Evolutionary conservation across 2,329 filamentous ascomycete species (phyloP).

Genomic region (Lasiodiplodia hormozganensis): DNA sequence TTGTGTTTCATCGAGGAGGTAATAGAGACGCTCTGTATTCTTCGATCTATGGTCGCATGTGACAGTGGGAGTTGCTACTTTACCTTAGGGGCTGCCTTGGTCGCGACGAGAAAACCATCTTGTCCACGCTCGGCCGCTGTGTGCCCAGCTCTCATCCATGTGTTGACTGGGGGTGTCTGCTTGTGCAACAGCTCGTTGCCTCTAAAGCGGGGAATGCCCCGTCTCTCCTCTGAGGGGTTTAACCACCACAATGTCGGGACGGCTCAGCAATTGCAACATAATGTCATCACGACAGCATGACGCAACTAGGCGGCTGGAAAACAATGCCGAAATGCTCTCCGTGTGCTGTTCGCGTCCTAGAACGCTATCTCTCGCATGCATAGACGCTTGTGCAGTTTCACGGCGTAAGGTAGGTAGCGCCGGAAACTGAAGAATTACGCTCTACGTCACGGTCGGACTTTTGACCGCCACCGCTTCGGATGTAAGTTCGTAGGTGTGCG

Average conservation of each 20-base stretch:
- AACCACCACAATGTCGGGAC: too few species aligned
- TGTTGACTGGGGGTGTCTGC: neutral
- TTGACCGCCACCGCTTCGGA: neutral
- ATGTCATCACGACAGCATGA: neutral
- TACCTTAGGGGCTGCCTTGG: neutral
- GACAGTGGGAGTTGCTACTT: neutral
- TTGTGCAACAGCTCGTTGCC: neutral
- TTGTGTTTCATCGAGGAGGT: neutral
- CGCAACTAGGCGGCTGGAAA: neutral
- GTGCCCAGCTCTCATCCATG: neutral
- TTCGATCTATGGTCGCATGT: neutral
- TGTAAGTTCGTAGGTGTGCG: neutral
- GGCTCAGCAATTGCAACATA: neutral
- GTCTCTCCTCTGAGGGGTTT: neutral
- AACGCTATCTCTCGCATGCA: neutral
- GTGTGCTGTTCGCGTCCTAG: neutral
- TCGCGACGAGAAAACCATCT: neutral
- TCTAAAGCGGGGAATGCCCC: neutral
- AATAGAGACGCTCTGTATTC: neutral
- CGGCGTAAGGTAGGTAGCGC: neutral
- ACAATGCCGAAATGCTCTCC: neutral
- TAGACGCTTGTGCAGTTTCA: neutral
- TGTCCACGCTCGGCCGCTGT: neutral
- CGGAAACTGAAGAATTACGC: neutral
- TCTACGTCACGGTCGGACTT: neutral